These are phyloP conservation scores for Diplotaxis tenuifolia DNA, from an alignment of 345 rosid genomes.

Conservation along the genomic window DNA sequence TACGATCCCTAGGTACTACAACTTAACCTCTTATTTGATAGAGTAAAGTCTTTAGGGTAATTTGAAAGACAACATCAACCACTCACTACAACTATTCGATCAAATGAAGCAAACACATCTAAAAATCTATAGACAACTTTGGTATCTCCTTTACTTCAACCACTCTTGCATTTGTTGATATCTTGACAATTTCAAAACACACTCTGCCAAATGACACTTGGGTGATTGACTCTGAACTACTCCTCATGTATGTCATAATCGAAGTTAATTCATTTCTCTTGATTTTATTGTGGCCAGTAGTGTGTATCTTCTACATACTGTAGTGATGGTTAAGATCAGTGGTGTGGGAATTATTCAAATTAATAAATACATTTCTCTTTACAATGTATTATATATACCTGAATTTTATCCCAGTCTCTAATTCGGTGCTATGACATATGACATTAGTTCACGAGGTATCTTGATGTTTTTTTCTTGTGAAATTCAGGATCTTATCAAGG, in stretches of 20 bases:
- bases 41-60: no score
- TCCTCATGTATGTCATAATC: neutral
- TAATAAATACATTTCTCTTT: neutral
- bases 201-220: neutral
- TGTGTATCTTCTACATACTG: neutral
- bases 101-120: neutral
- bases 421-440: neutral
- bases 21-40: no score
- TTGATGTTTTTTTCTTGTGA: neutral
- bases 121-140: neutral
- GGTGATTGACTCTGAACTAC: neutral
- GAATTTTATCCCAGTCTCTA: no score
- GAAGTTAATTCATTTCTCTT: rapidly evolving
- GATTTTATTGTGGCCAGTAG: neutral
- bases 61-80: no score
- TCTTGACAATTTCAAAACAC: neutral
- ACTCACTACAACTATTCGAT: no score
- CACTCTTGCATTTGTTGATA: neutral
- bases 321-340: neutral
- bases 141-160: neutral
- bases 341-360: neutral
- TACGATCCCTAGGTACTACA: no score
- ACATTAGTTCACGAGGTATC: neutral
- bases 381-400: neutral
- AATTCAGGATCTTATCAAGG: neutral